Base-by-base conservation (phyloP, 148 eudicot genomes). In the Tetragonia tetragonoides region DNA sequence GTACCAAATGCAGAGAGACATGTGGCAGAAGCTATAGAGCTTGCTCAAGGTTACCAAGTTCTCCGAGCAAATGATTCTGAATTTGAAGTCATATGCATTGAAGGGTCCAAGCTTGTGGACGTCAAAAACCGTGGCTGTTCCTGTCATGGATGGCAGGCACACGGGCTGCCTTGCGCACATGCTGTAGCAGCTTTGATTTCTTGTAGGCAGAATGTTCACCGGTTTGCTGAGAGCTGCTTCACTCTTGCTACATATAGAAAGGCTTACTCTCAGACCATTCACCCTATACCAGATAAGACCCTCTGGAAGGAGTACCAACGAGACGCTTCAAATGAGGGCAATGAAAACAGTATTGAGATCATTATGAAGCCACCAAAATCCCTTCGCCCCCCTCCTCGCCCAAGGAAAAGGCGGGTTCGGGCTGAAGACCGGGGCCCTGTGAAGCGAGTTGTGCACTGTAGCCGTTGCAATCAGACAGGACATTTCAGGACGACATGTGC, bases 401-500 rank as follows among this genome's bases (percentile, higher is more conserved):
- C 90, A 2, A 87, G 91, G 78, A 91, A 89, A 65, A 89, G 79
- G 79, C 83, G 91, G 70, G 68, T 78, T 1, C 82, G 84, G 14
- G 38, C 82, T 3, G 91, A 83, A 47, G 91, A 88, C 23, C 78
- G 81, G 0, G 80, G 78, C 16, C 86, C 84, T 7, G 84, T 62
- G 67, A 91, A 89, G 80, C 84, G 96, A 59, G 83, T 88, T 79
- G 96, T 91, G 53, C 93, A 85, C 61, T 91, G 96, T 66, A 89
- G 96, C 79, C 91, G 96, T 20, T 91, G 96, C 83, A 82, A 89
- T 74, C 95, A 91, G 79, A 85, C 91, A 11, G 95, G 95, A 56
- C 95, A 91, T 78, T 91, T 91, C 81, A 86, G 95, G 78, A 89
- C 92, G 24, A 91, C 95, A 0, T 91, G 95, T 85, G 82, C 92